Evolutionary conservation across 768 basidiomycete species (phyloP), one percentile per base, ranked within the genome.

Genomic region (Russula earlei): DNA sequence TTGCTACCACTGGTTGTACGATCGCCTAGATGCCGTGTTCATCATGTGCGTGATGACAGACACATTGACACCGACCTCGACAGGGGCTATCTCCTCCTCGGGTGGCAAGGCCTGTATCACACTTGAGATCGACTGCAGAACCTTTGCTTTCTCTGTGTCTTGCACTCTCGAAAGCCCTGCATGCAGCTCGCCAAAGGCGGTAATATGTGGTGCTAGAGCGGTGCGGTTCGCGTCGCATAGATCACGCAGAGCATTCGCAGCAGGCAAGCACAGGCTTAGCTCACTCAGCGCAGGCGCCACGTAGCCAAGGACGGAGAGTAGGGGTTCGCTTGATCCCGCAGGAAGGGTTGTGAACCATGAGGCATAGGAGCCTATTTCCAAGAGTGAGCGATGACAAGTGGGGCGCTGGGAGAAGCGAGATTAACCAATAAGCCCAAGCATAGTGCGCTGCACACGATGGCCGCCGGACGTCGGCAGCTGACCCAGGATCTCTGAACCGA

Each of bases 51-150:
- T 24, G 14, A 43, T 29, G 15, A 14, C 10, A 2, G 15, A 34
- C 8, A 19, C 20, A 14, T 50, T 27, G 53, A 20, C 3, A 68
- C 72, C 36, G 49, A 86, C 87, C 71, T 85, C 80, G 22, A 94
- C 76, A 0, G 91, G 87, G 0, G 81, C 76, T 25, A 95, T 84
- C 54, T 81, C 87, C 41, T 91, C 85, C 40, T 73, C 73, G 0
- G 90, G 83, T 0, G 89, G 85, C 47, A 97, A 69, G 0, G 93
- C 94, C 64, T 96, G 90, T 31, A 96, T 87, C 3, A 97, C 91
- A 60, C 92, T 95, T 1, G 91, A 83, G 49, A 97, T 94, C 0
- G 87, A 90, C 66, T 96, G 88, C 43, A 96, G 72, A 1, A 96
- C 89, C 69, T 94, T 96, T 62, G 82, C 80, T 70, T 87, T 88